phyloP scores from a whole-genome alignment of 495 filamentous ascomycete genomes.

The Aspergillus indologenus region DNA sequence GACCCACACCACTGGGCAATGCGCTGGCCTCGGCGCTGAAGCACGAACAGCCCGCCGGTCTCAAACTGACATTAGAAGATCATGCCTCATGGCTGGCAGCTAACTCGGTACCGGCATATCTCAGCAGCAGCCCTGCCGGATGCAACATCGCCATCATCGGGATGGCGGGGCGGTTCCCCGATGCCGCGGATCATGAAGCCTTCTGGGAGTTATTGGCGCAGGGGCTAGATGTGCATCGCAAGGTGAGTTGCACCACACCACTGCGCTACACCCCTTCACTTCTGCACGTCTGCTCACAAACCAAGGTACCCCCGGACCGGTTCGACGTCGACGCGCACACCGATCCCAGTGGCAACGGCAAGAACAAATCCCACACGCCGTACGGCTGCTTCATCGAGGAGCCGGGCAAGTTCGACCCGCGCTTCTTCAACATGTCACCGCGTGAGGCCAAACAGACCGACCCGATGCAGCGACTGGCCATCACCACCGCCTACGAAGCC shows the following conservation, averaged over 20 bases:
- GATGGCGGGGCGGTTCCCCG: neutral
- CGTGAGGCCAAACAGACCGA: constrained; percentile 29
- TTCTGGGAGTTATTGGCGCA: neutral
- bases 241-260: too few species aligned
- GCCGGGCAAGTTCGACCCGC: constrained; percentile 31
- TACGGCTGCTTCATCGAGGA: constrained; percentile 36
- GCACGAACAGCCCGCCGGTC: too few species aligned
- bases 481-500: constrained; percentile 39
- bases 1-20: too few species aligned
- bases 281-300: too few species aligned
- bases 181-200: too few species aligned
- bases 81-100: too few species aligned
- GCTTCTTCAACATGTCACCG: constrained; percentile 34
- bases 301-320: constrained; percentile 35
- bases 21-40: too few species aligned
- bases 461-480: constrained; percentile 29
- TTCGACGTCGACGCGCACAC: constrained; percentile 43
- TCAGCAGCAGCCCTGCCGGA: too few species aligned
- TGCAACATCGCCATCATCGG: neutral
- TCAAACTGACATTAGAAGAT: too few species aligned
- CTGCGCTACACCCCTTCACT: too few species aligned
- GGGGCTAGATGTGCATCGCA: too few species aligned
- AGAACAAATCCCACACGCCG: constrained; percentile 32
- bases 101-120: too few species aligned
- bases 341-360: constrained; percentile 39